Evolutionary conservation across 169 alveolate genomes (phyloP).

Genomic region (Plasmodium reichenowi): DNA sequence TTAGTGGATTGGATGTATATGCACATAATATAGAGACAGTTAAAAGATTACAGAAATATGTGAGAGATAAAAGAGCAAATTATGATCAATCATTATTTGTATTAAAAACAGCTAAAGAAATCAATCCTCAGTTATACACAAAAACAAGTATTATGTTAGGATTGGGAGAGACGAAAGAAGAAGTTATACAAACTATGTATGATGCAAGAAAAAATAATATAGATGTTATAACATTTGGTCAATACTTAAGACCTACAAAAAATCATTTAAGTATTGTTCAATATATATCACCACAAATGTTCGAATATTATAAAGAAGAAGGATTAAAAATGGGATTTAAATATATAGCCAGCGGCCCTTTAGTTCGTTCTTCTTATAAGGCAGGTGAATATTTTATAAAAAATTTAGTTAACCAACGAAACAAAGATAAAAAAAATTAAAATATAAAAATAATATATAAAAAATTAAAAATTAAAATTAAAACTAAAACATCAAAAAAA

Average conservation of each 20-base stretch:
- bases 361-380: slow-evolving; percentile 80
- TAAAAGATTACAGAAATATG: slow-evolving; percentile 77
- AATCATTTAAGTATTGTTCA: slow-evolving; percentile 80
- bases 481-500: background rate
- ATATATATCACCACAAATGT: slow-evolving; percentile 77
- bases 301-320: slow-evolving; percentile 56
- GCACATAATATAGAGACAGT: slow-evolving; percentile 87
- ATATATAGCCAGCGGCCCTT: slow-evolving; percentile 84
- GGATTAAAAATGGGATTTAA: slow-evolving; percentile 82
- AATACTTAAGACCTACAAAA: slow-evolving; percentile 80
- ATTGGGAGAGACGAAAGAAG: slow-evolving; percentile 81
- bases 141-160: slow-evolving; percentile 84
- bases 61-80: slow-evolving; percentile 82
- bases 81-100: slow-evolving; percentile 78
- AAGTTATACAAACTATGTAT: slow-evolving; percentile 71
- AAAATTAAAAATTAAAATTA: background rate
- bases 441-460: background rate
- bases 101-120: slow-evolving; percentile 77
- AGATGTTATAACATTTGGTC: slow-evolving; percentile 84
- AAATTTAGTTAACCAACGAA: slow-evolving; percentile 37
- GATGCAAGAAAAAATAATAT: slow-evolving; percentile 68
- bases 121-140: slow-evolving; percentile 78
- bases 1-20: slow-evolving; percentile 82
- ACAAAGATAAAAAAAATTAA: background rate
- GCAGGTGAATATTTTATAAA: slow-evolving; percentile 84